Base-by-base conservation (phyloP, 2,329 filamentous ascomycete genomes). In the Fusarium luffae region DNA sequence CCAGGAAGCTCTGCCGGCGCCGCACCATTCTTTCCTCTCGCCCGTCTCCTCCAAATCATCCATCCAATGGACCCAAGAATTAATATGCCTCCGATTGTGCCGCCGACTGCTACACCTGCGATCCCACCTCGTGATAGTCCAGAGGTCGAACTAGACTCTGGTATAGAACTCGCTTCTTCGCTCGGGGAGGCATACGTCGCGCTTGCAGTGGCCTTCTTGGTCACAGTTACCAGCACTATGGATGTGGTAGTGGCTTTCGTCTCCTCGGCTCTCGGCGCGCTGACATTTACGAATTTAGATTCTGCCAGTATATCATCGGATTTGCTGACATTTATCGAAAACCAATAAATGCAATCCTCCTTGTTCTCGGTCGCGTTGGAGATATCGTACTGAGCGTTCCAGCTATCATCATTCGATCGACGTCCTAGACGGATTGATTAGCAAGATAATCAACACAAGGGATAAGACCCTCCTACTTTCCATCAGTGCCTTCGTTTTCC, bases 291-390 rank as follows among this genome's bases (percentile, higher is more conserved):
- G 23, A 8, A 25, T 25, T 25, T 7, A 25, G 23, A 25, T 25
- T 25, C 6, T 8, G 23, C 23, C 7, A 25, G 23, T 25, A 25
- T 25, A 2, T 8, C 23, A 8, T 7, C 7, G 6, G 23, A 25
- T 40, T 13, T 0, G 9, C n/a, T 28, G 25, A 10, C 25, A 10
- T 10, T 27, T 10, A 59, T 19, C 3, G 12, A 4, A 14, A 59
- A 59, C 41, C 16, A 19, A 41, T 59, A 59, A 25, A 57, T 57
- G 16, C 51, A 46, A 46, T 59, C 56, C 7, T 57, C 51, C 1
- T 7, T 40, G 2, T 59, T 57, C 11, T 59, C 41, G 0, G 30
- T 59, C 7, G n/a, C 41, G 18, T 57, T 46, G 13, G 5, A 21
- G 2, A 57, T 46, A 25, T 57, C 56, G 32, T 57, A 59, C 10